phyloP scores from a whole-genome alignment of 2,329 filamentous ascomycete genomes.

The Colletotrichum tanaceti region DNA sequence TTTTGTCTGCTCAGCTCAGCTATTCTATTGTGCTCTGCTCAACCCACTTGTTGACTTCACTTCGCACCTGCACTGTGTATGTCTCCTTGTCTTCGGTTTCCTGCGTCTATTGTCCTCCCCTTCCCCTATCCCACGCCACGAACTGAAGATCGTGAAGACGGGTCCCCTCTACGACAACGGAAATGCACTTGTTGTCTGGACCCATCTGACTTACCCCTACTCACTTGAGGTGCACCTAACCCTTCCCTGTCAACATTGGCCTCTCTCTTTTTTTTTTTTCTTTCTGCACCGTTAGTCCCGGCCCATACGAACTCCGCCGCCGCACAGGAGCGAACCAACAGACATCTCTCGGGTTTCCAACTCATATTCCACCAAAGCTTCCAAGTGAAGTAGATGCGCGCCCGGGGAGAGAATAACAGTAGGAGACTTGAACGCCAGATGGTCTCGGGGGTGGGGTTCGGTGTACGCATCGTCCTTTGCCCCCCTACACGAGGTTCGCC shows the following conservation, averaged over 20 bases:
- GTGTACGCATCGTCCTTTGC: conserved; percentile 5
- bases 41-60: not conserved
- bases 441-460: not conserved
- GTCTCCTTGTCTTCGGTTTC: conserved; percentile 16
- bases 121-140: conserved; percentile 5
- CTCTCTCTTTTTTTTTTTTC: conserved; percentile 1
- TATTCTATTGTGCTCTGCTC: not conserved
- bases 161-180: not conserved
- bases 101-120: conserved; percentile 15
- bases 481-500: conserved; percentile 10
- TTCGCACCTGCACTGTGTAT: not conserved
- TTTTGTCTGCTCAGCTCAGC: not conserved
- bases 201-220: conserved; percentile 1
- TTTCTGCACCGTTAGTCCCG: conserved; percentile 7
- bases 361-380: not conserved
- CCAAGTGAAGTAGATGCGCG: conserved; percentile 2
- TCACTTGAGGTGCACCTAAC: not conserved
- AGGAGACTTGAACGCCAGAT: not conserved
- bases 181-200: not conserved
- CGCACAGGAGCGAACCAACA: conserved; percentile 31
- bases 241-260: not conserved
- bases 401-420: not conserved
- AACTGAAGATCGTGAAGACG: not conserved
- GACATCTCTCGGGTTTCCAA: conserved; percentile 10
- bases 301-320: conserved; percentile 17